These are phyloP conservation scores for Talaromyces piceae DNA, from an alignment of 2,329 filamentous ascomycete species.

Conservation along the genomic window DNA sequence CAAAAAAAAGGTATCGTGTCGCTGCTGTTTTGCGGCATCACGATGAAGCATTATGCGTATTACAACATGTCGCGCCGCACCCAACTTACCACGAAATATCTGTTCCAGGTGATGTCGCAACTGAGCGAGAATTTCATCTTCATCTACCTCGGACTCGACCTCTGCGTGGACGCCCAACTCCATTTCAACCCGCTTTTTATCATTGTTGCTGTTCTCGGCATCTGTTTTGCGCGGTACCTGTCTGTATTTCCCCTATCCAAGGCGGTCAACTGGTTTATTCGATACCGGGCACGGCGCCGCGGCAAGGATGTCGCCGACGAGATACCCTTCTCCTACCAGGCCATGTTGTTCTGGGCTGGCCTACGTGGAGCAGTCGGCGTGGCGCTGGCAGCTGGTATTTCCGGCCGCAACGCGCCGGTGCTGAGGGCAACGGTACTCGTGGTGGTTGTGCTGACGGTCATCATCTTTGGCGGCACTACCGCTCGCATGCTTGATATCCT, in stretches of 20 bases:
- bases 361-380: constrained; percentile 93
- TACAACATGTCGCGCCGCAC: constrained; percentile 99
- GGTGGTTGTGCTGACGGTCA: constrained; percentile 93
- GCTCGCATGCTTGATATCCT: constrained; percentile 96
- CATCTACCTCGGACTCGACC: constrained; percentile 89
- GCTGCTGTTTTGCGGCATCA: constrained; percentile 93
- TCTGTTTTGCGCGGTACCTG: constrained; percentile 85
- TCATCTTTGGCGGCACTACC: constrained; percentile 96
- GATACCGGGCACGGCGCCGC: constrained; percentile 70
- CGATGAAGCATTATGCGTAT: constrained; percentile 97
- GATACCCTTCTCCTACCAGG: constrained; percentile 88
- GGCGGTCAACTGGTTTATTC: constrained; percentile 86
- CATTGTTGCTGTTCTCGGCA: constrained; percentile 82
- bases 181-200: constrained; percentile 94
- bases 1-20: constrained; percentile 81
- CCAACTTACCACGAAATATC: constrained; percentile 94
- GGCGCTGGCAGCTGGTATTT: constrained; percentile 80
- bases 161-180: constrained; percentile 84
- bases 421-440: constrained; percentile 93
- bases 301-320: constrained; percentile 76
- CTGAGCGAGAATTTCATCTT: constrained; percentile 99
- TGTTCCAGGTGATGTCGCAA: constrained; percentile 91
- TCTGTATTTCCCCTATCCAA: constrained; percentile 89
- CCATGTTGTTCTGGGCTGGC: constrained; percentile 99
- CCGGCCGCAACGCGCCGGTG: constrained; percentile 71